Evolutionary conservation across 1,284 basidiomycete species (phyloP).

Genomic region (Sphagnurus paluster): DNA sequence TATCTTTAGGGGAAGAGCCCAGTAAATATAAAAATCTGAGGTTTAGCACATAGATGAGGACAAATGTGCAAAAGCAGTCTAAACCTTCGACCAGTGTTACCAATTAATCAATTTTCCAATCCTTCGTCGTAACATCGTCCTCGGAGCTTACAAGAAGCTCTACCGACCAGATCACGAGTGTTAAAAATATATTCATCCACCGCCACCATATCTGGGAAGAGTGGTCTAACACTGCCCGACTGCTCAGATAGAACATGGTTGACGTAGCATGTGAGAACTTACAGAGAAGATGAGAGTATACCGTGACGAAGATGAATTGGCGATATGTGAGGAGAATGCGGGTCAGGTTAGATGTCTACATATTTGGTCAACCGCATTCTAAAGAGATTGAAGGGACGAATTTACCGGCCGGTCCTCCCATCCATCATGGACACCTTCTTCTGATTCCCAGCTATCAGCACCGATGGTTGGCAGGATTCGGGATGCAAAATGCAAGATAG

Average conservation of each 20-base stretch:
- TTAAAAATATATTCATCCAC: constrained; percentile 86
- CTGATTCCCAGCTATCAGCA: constrained; percentile 75
- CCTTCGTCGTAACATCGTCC: constrained; percentile 66
- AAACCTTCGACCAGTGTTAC: neutral
- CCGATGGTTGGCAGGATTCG: constrained; percentile 83
- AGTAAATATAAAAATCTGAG: neutral
- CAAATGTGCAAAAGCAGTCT: neutral
- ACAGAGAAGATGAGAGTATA: constrained; percentile 82
- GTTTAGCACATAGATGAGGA: neutral
- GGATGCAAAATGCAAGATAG: constrained; percentile 84
- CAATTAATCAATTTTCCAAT: constrained; percentile 76
- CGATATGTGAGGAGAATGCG: constrained; percentile 76
- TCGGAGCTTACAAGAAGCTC: constrained; percentile 79
- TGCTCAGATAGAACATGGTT: constrained; percentile 6
- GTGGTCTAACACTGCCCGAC: constrained; percentile 65
- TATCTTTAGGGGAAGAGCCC: too few relatives aligned
- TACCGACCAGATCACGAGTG: constrained; percentile 76
- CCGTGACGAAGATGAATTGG: constrained; percentile 80
- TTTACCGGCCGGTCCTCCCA: constrained; percentile 76
- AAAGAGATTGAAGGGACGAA: constrained; percentile 7
- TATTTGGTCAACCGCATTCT: constrained; percentile 10
- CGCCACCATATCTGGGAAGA: constrained; percentile 90
- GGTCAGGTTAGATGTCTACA: constrained; percentile 72
- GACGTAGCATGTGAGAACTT: constrained; percentile 28
- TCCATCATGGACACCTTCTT: constrained; percentile 58